phyloP scores from a whole-genome alignment of 2,329 filamentous ascomycete species.

The Thelonectria discophora region DNA sequence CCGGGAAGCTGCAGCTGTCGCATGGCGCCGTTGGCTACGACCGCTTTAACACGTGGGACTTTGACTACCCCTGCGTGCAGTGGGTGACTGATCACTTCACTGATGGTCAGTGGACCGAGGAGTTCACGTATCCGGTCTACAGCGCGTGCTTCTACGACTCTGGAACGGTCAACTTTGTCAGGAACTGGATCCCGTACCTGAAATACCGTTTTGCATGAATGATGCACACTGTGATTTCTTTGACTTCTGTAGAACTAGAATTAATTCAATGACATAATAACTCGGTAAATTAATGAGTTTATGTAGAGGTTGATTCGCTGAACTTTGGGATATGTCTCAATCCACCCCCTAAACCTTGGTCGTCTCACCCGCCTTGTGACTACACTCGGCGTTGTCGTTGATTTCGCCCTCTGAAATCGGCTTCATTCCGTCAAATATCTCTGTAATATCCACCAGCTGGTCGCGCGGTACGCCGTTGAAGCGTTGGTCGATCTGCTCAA shows the following conservation, averaged over 20 bases:
- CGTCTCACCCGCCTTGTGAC: neutral
- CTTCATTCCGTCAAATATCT: slow-evolving; percentile 17
- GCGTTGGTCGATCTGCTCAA: slow-evolving; percentile 26
- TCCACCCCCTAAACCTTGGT: neutral
- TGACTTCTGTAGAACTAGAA: neutral
- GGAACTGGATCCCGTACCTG: slow-evolving; percentile 29
- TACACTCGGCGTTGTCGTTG: neutral
- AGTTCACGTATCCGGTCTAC: slow-evolving; percentile 26
- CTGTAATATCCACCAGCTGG: slow-evolving; percentile 12
- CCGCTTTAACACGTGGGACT: slow-evolving; percentile 6
- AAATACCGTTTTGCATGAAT: slow-evolving; percentile 30
- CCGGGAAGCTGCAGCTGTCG: slow-evolving; percentile 6
- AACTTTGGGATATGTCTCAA: neutral
- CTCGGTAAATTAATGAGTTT: neutral
- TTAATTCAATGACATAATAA: neutral
- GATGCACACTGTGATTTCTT: neutral
- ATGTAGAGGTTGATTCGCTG: no score
- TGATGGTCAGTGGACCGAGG: slow-evolving; percentile 15
- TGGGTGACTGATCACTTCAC: slow-evolving; percentile 25
- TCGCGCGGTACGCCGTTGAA: slow-evolving; percentile 26
- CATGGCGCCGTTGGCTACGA: neutral
- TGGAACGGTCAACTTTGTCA: slow-evolving; percentile 23
- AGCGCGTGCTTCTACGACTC: slow-evolving; percentile 24
- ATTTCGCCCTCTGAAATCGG: slow-evolving; percentile 19
- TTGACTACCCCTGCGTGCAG: slow-evolving; percentile 29